phyloP scores from a whole-genome alignment of 2,329 filamentous ascomycete species.

The Lachnellula occidentalis region DNA sequence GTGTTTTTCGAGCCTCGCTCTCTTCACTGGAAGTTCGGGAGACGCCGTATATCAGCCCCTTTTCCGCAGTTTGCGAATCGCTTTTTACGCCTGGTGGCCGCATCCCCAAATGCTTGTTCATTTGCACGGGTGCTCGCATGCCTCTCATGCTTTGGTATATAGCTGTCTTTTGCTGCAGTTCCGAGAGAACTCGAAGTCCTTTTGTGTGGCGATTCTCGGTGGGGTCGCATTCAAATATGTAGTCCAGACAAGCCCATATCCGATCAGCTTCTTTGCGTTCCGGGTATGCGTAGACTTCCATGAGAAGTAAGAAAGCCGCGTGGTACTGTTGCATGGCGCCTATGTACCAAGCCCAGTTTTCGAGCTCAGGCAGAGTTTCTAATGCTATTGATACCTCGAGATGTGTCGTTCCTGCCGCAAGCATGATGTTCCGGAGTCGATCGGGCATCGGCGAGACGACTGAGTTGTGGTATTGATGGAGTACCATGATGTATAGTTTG shows the following conservation, averaged over 20 bases:
- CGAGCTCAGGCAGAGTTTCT: slow-evolving; percentile 46
- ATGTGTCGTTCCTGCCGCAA: slow-evolving; percentile 52
- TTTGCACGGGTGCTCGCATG: slow-evolving; percentile 43
- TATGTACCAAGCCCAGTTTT: slow-evolving; percentile 63
- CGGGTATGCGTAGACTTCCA: slow-evolving; percentile 53
- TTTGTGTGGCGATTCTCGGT: slow-evolving; percentile 50
- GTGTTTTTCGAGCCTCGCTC: not conserved
- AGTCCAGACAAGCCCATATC: slow-evolving; percentile 68
- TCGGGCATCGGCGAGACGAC: slow-evolving; percentile 46
- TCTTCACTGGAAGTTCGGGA: not conserved
- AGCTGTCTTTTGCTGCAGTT: slow-evolving; percentile 55
- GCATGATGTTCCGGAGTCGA: slow-evolving; percentile 56
- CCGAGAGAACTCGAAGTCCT: slow-evolving; percentile 52
- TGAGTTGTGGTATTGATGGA: slow-evolving; percentile 58
- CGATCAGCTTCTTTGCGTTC: slow-evolving; percentile 49
- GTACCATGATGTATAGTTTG: slow-evolving; percentile 59
- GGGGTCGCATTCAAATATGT: slow-evolving; percentile 59
- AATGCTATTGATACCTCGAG: slow-evolving; percentile 50
- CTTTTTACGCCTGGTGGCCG: slow-evolving; percentile 14
- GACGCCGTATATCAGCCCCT: not conserved
- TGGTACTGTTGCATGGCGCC: slow-evolving; percentile 71
- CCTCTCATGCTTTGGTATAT: slow-evolving; percentile 55
- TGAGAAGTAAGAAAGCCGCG: slow-evolving; percentile 60
- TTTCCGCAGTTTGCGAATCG: not conserved
- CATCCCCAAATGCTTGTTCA: slow-evolving; percentile 28